phyloP scores from a whole-genome alignment of 331 rosid species.

The Saraca asoca region DNA sequence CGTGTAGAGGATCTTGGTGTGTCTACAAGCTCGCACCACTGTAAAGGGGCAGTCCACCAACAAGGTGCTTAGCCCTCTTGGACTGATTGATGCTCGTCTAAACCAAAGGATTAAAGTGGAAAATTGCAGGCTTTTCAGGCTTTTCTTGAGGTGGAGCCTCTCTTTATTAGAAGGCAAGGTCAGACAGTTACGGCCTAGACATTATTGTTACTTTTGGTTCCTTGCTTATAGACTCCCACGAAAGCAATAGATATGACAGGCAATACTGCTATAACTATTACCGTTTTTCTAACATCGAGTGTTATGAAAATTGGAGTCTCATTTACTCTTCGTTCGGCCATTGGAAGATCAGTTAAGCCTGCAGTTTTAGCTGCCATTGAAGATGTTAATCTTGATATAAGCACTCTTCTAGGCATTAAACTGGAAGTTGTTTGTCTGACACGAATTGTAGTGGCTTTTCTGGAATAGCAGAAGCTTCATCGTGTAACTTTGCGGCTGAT shows the following conservation, averaged over 20 bases:
- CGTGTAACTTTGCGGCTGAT: conserved; percentile 74
- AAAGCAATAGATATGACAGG: conserved; percentile 51
- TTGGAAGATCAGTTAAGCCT: conserved; percentile 80
- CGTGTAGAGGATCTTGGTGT: no score
- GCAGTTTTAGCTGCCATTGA: conserved; percentile 69
- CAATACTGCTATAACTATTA: conserved; percentile 43
- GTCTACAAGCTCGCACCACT: no score
- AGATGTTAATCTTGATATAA: conserved; percentile 69
- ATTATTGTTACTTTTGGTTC: conserved; percentile 42
- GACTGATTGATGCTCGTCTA: conserved; percentile 33
- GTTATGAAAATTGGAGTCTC: no score
- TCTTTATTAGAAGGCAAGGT: no score
- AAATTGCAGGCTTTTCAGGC: conserved; percentile 11
- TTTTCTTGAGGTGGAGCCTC: conserved; percentile 44
- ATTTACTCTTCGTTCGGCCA: conserved; percentile 66
- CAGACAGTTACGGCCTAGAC: conserved; percentile 31
- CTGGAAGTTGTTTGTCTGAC: conserved; percentile 52
- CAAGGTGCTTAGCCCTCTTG: conserved; percentile 40
- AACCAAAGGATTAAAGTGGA: conserved; percentile 34
- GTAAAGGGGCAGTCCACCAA: no score
- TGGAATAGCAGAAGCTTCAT: conserved; percentile 71
- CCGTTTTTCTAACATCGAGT: conserved; percentile 39
- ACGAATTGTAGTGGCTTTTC: conserved; percentile 94
- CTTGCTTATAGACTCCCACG: conserved; percentile 53
- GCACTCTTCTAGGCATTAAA: conserved; percentile 51